Base-by-base conservation (phyloP, 1,284 basidiomycete species). In the Dichomitus squalens region DNA sequence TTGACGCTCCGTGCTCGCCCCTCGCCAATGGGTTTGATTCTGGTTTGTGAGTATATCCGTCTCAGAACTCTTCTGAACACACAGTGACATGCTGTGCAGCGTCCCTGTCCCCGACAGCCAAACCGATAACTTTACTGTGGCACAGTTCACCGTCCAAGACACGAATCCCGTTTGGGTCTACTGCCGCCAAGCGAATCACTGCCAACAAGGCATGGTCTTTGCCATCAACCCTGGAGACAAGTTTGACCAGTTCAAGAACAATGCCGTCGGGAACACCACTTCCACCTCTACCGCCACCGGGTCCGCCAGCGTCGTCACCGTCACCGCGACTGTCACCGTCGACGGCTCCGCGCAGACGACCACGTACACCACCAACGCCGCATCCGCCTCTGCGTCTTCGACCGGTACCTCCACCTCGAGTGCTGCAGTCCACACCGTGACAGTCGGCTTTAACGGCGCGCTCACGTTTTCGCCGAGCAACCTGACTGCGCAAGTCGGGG, bases 131-230 rank as follows among this genome's bases (percentile, higher is more conserved):
- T 84, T 84, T 70, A 80, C 76, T 4, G 69, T 73, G 14, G 81
- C 79, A 1, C 69, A 76, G 52, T 74, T 79, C 53, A 73, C 67
- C 4, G 76, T 84, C 4, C 53, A 70, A 20, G 75, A 78, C 66
- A 76, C 73, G 3, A 76, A 80, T 49, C 83, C 85, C 0, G 73
- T 84, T 40, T 88, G 87, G 87, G 76, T 84, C 20, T 87, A 79
- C 73, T 81, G 79, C 64, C 70, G 71, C 16, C 79, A 80, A 60
- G 65, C 66, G 11, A 66, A 67, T 35, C 77, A 79, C 64, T 86
- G 85, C 52, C 69, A 75, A 60, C 72, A 78, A 57, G 85, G 85
- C 14, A 87, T 86, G 85, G 83, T 87, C 27, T 86, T 86, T 68
- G 83, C 84, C 18, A 73, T 86, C 62, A 87, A 87, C 69, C 81